Evolutionary conservation across 805 yeast genomes (phyloP), one percentile per base, ranked within the genome.

Genomic region (Nakazawaea molendinolei): DNA sequence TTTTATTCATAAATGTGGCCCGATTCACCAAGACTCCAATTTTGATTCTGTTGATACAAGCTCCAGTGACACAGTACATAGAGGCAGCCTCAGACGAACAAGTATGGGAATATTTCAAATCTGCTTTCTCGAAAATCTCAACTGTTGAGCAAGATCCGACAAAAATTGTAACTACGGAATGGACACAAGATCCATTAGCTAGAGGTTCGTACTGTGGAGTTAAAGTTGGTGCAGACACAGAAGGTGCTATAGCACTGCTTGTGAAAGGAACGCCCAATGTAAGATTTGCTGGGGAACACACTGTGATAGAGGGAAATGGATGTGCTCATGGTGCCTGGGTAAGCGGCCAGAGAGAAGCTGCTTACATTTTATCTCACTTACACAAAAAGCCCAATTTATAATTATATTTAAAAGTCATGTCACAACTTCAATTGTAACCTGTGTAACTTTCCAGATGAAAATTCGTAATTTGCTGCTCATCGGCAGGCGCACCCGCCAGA

Each of bases 231-330:
- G 80, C 76, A 50, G 79, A 74, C 44, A 78, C 83, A 0, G 55
- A 65, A 14, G 74, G 67, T 29, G 53, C 69, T 14, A 65, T 77
- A 1, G 43, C 68, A 5, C 76, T 77, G 15, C 62, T 79, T 43
- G 64, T 69, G 18, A 69, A 71, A n/a, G 77, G 80, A 0, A 61
- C 63, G 12, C 58, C 65, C 3, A 28, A 33, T 15, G 54, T 83
- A 3, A 63, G 89, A 26, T 82, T 83, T 57, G 90, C 90, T n/a
- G 94, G 94, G 9, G 94, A 83, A 51, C 90, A 83, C 52, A 79
- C 90, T 0, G 68, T 71, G n/a, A 56, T 69, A 47, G 87, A 80
- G 42, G 90, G 87, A 5, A 75, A 79, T 13, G 94, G 92, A 0
- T 81, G 89, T 53, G 85, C 78, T 4, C 86, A 83, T 51, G 94